A percentile compares a stretch with the other conserved stretches of the same genome.
phyloP scores from a whole-genome alignment of 257 asterid species.

The Linaria vulgaris region DNA sequence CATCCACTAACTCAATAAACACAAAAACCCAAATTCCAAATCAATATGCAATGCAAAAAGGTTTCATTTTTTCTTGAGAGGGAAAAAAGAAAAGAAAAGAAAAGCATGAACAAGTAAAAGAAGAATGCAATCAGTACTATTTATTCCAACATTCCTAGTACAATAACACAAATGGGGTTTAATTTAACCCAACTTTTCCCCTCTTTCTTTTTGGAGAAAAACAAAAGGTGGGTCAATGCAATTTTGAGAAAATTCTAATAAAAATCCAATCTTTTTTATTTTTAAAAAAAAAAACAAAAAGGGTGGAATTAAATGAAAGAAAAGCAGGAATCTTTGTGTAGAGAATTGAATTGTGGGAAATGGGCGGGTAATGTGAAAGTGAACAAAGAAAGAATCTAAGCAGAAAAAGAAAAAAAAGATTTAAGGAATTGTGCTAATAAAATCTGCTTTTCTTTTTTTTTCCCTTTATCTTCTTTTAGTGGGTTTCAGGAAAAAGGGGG shows the following conservation, averaged over 20 bases:
- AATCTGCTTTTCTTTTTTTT: constrained; percentile 29
- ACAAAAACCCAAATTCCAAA: constrained; percentile 1
- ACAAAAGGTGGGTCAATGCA: constrained; percentile 53
- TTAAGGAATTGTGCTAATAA: constrained; percentile 21
- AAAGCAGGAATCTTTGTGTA: constrained; percentile 29
- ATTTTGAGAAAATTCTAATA: constrained; percentile 21
- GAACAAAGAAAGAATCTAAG: constrained; percentile 39
- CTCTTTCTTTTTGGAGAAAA: constrained; percentile 13
- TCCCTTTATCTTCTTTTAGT: constrained; percentile 38
- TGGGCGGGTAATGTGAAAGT: constrained; percentile 32
- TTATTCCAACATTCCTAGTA: constrained; percentile 31
- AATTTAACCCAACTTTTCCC: neutral
- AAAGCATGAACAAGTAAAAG: constrained; percentile 22
- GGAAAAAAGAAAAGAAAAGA: constrained; percentile 24
- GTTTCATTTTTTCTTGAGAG: constrained; percentile 23
- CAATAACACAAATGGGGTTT: constrained; percentile 30
- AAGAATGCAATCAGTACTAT: constrained; percentile 23
- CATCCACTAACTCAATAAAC: constrained; percentile 9
- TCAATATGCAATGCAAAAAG: too few species aligned
- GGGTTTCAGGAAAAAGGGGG: constrained; percentile 13
- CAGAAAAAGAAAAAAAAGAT: constrained; percentile 28
- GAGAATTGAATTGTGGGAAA: constrained; percentile 14
- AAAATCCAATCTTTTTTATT: constrained; percentile 28
- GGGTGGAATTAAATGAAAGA: constrained; percentile 23
- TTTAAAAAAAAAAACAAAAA: constrained; percentile 21